These are phyloP conservation scores for Apiospora marii DNA, from an alignment of 2,329 filamentous ascomycete species.

Conservation along the genomic window DNA sequence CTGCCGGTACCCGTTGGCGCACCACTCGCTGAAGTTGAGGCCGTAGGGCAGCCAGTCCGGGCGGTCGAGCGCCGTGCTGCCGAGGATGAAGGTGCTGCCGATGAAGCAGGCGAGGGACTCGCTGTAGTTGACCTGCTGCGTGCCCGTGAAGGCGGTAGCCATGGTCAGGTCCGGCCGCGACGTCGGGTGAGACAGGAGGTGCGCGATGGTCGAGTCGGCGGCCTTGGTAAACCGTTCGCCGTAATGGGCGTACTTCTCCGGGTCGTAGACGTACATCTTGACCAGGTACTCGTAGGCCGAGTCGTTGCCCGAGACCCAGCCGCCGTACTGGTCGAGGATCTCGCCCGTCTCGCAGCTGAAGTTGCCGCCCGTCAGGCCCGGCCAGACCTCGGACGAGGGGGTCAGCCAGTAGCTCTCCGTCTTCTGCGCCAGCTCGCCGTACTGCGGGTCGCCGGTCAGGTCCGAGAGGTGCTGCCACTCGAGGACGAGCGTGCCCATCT, in stretches of 20 bases:
- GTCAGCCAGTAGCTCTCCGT: conserved; percentile 56
- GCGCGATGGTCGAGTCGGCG: conserved; percentile 63
- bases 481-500: conserved; percentile 20
- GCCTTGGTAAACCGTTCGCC: conserved; percentile 52
- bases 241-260: conserved; percentile 56
- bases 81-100: conserved; percentile 75
- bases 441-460: conserved; percentile 75
- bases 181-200: conserved; percentile 73
- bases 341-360: conserved; percentile 38
- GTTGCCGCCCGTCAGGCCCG: conserved; percentile 60
- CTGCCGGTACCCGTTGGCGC: conserved; percentile 67
- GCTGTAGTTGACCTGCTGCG: conserved; percentile 33
- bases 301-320: conserved; percentile 45
- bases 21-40: conserved; percentile 66
- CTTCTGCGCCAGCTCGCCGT: conserved; percentile 43
- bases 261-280: conserved; percentile 71
- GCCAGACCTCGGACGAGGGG: conserved; percentile 73
- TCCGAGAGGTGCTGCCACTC: conserved; percentile 62
- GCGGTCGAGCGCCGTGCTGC: conserved; percentile 65
- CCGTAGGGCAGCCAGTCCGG: conserved; percentile 63
- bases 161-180: conserved; percentile 44
- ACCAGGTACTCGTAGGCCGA: conserved; percentile 65
- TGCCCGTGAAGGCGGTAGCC: conserved; percentile 40
- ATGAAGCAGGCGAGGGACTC: conserved; percentile 76
- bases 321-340: conserved; percentile 24